Evolutionary conservation across 352 stramenopile species (phyloP).

Genomic region (Globisporangium mamillatum): DNA sequence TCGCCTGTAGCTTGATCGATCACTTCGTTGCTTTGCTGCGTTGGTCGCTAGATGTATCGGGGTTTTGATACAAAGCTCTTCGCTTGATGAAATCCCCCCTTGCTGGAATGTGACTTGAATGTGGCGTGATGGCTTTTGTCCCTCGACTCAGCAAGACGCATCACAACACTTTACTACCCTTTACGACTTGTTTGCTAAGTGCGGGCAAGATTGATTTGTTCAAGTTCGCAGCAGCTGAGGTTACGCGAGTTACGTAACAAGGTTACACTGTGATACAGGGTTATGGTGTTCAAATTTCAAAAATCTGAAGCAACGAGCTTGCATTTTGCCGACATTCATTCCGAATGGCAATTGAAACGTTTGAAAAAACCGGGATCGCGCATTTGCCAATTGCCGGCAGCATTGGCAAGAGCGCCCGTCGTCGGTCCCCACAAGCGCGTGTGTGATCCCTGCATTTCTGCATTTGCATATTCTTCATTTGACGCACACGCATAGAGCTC

Average conservation of each 20-base stretch:
- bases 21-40: background rate
- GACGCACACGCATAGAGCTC: background rate
- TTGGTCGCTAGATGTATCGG: background rate
- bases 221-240: too few species aligned
- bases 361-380: conserved; percentile 12
- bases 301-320: background rate
- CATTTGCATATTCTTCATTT: conserved; percentile 9
- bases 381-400: conserved; percentile 7
- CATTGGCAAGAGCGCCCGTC: background rate
- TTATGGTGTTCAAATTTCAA: conserved; percentile 8
- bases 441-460: background rate
- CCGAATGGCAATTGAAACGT: background rate
- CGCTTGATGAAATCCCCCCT: background rate
- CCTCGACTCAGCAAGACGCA: background rate
- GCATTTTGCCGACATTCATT: background rate
- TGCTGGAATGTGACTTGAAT: background rate
- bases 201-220: background rate
- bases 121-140: background rate
- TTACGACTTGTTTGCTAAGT: background rate
- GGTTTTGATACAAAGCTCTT: background rate
- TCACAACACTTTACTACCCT: background rate
- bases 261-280: background rate
- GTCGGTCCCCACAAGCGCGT: background rate
- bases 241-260: too few species aligned
- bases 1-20: background rate